These are phyloP conservation scores for Phylloporus sp. DNA, from an alignment of 768 basidiomycete genomes.

Conservation along the genomic window DNA sequence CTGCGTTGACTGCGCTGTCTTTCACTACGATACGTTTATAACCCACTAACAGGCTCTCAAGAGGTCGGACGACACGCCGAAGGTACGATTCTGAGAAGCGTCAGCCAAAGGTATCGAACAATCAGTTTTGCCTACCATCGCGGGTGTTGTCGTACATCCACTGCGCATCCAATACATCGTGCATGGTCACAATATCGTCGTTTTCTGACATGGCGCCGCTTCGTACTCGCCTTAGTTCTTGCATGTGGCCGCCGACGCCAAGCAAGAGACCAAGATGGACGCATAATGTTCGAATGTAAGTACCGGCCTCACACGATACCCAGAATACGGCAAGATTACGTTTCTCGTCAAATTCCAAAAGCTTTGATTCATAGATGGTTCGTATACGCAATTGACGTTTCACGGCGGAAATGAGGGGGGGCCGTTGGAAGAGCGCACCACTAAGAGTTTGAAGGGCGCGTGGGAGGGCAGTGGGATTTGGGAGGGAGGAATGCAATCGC, in stretches of 20 bases:
- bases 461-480: constrained; percentile 80
- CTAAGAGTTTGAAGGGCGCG: constrained; percentile 95
- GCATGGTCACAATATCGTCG: constrained; percentile 99
- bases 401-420: constrained; percentile 97
- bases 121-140: constrained; percentile 58
- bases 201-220: constrained; percentile 97
- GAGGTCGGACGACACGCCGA: constrained; percentile 87
- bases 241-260: constrained; percentile 99
- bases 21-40: constrained; percentile 99
- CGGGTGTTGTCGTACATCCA: constrained; percentile 97
- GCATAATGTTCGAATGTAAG: constrained; percentile 94
- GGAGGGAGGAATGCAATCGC: constrained; percentile 79
- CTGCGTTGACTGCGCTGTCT: constrained; percentile 97
- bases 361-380: constrained; percentile 93
- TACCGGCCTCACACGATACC: constrained; percentile 98
- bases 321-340: constrained; percentile 96
- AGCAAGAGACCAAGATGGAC: constrained; percentile 92
- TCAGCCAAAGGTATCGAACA: constrained; percentile 12
- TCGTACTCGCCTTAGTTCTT: constrained; percentile 90
- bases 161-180: constrained; percentile 98
- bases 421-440: constrained; percentile 97
- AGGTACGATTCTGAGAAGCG: constrained; percentile 79
- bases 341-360: constrained; percentile 96
- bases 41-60: constrained; percentile 89
- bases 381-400: constrained; percentile 97